These are phyloP conservation scores for Blastomyces gilchristii DNA, from an alignment of 2,329 filamentous ascomycete species.

Conservation along the genomic window DNA sequence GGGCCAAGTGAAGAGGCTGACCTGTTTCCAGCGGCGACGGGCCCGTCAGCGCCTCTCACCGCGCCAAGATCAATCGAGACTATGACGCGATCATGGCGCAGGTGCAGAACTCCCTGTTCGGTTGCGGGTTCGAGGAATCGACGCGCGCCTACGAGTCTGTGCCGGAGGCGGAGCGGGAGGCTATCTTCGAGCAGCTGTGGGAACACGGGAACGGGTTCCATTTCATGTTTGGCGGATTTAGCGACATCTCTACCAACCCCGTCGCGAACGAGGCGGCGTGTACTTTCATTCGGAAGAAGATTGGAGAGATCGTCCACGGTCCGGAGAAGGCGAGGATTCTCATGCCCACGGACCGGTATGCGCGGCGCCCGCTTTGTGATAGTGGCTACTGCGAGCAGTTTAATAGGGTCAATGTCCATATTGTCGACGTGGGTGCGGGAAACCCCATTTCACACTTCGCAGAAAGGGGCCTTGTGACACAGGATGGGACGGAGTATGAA, in stretches of 20 bases:
- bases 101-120: neutral
- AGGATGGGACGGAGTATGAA: neutral
- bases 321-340: neutral
- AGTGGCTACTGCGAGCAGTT: neutral
- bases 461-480: neutral
- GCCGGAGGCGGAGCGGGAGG: neutral
- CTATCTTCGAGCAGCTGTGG: neutral
- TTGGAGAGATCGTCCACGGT: neutral
- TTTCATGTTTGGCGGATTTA: neutral
- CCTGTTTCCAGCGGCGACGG: neutral
- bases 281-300: neutral
- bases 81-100: neutral
- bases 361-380: neutral
- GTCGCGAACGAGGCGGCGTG: neutral
- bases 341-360: conserved; percentile 1
- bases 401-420: neutral
- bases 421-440: neutral
- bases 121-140: neutral
- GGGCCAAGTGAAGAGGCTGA: neutral
- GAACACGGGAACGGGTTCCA: neutral
- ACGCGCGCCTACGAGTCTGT: neutral
- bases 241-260: neutral
- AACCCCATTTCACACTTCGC: neutral
- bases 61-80: neutral
- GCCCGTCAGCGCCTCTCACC: neutral